Conservation (phyloP, 2,329 filamentous ascomycete genomes). For the Aurifilum marmelostoma region DNA sequence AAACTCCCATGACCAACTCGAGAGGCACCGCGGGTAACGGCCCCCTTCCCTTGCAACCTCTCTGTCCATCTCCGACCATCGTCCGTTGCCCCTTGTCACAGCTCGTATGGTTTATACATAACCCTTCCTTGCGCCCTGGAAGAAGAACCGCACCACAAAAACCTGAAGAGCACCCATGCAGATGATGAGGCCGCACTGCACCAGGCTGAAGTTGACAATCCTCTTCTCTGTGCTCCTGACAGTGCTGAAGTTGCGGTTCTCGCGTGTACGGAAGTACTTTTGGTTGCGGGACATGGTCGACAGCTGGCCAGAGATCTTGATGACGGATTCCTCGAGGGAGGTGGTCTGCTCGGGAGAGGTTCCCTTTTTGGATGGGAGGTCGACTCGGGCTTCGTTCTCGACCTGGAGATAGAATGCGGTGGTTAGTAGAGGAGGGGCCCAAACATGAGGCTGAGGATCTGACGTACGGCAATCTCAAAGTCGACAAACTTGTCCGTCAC, state of each 20-base stretch:
- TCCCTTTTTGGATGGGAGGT: slow-evolving; percentile 86
- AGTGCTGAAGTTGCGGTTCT: slow-evolving; percentile 98
- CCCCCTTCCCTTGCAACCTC: background rate
- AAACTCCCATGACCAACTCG: slow-evolving; percentile 27
- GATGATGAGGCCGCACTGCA: slow-evolving; percentile 89
- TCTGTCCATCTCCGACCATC: background rate
- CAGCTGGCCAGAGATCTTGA: slow-evolving; percentile 90
- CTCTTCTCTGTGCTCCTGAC: slow-evolving; percentile 93
- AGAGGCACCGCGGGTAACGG: slow-evolving; percentile 13
- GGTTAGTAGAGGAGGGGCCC: slow-evolving; percentile 27
- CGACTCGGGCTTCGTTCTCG: slow-evolving; percentile 83
- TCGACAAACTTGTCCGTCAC: slow-evolving; percentile 98
- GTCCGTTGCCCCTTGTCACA: background rate
- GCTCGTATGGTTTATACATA: slow-evolving; percentile 58
- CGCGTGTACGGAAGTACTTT: slow-evolving; percentile 98
- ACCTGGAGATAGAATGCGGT: slow-evolving; percentile 57
- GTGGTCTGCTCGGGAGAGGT: slow-evolving; percentile 87
- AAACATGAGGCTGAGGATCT: background rate
- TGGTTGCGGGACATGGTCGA: slow-evolving; percentile 96
- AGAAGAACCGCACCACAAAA: slow-evolving; percentile 97
- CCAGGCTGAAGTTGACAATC: slow-evolving; percentile 96
- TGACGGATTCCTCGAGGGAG: slow-evolving; percentile 87
- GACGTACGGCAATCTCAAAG: slow-evolving; percentile 88
- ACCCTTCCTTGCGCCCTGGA: slow-evolving; percentile 78
- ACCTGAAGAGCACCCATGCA: slow-evolving; percentile 96